Base-by-base conservation (phyloP, 2,329 filamentous ascomycete species). In the Fonsecaea pugnacius region DNA sequence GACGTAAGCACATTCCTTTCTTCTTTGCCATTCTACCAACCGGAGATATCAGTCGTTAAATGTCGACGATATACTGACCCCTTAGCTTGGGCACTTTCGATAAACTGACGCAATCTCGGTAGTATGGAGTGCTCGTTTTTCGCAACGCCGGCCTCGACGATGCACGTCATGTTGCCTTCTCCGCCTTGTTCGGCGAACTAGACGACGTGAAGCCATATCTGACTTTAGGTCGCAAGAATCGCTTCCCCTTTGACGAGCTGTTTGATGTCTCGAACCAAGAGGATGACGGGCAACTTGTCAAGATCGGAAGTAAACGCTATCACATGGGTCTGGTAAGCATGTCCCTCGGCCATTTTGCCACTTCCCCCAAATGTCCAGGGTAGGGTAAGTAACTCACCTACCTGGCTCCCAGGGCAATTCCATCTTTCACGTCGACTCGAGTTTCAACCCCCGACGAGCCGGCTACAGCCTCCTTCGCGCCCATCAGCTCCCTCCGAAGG, bases 201-300 rank as follows among this genome's bases (percentile, higher is more conserved):
- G 84, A 87, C 73, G 81, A 85, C 70, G 78, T 85, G 35, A 78
- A 74, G 18, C 82, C 80, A 0, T 86, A 83, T 73, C 74, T 81
- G 7, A 74, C 73, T 1, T 75, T 74, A 0, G 83, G 80, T 16
- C 78, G 82, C 50, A 78, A 79, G 69, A 77, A 80, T 63, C 80
- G 84, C 21, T 80, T 83, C 66, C 69, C 73, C 1, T 78, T 81
- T 65, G 75, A 78, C 48, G 81, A 86, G 71, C 78, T 87, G 0
- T 87, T 87, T 71, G 85, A 87, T 67, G 83, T 83, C 0, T 78
- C 82, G 58, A 87, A 87, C 71, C 74, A 86, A 12, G 79, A 84
- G 55, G 76, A 77, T 1, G 78, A 84, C 48, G 80, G 80, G 51
- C 73, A 73, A 1, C 69, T 83, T 1, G 75, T 83, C n/a, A 73